Conservation (phyloP, 2,329 filamentous ascomycete species). For the Lasiodiplodia sp. region DNA sequence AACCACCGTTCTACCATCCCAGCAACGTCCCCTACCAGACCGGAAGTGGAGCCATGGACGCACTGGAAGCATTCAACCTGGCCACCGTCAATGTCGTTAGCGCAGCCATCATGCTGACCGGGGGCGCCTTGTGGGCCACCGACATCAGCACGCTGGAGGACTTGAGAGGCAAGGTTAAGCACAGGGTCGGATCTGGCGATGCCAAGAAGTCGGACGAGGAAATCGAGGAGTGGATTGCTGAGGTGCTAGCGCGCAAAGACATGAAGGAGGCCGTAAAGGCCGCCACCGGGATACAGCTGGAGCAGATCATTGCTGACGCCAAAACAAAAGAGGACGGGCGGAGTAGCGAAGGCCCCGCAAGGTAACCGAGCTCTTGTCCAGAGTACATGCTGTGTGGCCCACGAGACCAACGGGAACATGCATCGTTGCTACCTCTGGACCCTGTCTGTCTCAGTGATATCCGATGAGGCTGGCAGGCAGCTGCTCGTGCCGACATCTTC, state of each 20-base stretch:
- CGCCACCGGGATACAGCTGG: slow-evolving; percentile 38
- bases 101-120: slow-evolving; percentile 76
- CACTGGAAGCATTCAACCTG: slow-evolving; percentile 81
- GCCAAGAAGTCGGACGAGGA: slow-evolving; percentile 60
- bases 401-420: slow-evolving; percentile 1
- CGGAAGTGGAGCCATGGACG: slow-evolving; percentile 73
- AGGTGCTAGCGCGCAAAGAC: slow-evolving; percentile 57
- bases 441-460: slow-evolving; percentile 13
- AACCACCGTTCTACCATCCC: slow-evolving; percentile 76
- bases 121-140: slow-evolving; percentile 77
- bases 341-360: slow-evolving; percentile 30
- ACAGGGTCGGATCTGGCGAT: slow-evolving; percentile 52
- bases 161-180: slow-evolving; percentile 66
- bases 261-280: slow-evolving; percentile 43
- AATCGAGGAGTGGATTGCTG: slow-evolving; percentile 62
- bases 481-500: not conserved
- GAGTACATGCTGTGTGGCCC: not conserved
- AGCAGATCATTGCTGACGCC: slow-evolving; percentile 21
- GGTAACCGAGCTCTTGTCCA: slow-evolving; percentile 1
- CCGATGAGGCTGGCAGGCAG: slow-evolving; percentile 17
- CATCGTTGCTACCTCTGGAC: slow-evolving; percentile 1
- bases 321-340: slow-evolving; percentile 25
- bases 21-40: slow-evolving; percentile 56
- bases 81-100: slow-evolving; percentile 86
- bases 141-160: slow-evolving; percentile 67